These are phyloP conservation scores for Apiotrichum gamsii DNA, from an alignment of 1,284 basidiomycete genomes.

Conservation along the genomic window DNA sequence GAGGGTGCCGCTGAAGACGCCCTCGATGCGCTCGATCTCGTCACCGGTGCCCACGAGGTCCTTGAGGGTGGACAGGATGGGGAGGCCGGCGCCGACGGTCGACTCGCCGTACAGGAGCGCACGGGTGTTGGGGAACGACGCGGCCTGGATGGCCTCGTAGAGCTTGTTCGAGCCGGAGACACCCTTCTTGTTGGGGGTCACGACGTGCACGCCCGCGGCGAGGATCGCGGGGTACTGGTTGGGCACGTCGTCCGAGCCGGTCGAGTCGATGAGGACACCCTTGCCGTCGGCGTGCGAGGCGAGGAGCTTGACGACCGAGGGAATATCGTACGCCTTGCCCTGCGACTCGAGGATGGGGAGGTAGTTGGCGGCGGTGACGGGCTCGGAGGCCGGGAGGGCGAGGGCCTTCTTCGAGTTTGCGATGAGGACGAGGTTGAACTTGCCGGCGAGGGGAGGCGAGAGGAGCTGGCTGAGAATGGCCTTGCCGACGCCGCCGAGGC, in stretches of 20 bases:
- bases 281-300: slow-evolving; percentile 51
- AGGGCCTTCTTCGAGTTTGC: slow-evolving; percentile 67
- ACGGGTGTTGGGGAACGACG: slow-evolving; percentile 53
- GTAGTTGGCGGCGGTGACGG: slow-evolving; percentile 48
- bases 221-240: slow-evolving; percentile 77
- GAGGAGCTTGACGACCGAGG: slow-evolving; percentile 47
- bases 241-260: slow-evolving; percentile 78
- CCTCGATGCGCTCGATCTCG: slow-evolving; percentile 58
- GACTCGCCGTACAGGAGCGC: slow-evolving; percentile 75
- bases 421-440: slow-evolving; percentile 66
- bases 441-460: slow-evolving; percentile 45
- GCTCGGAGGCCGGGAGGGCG: slow-evolving; percentile 51
- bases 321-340: slow-evolving; percentile 46
- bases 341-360: slow-evolving; percentile 42
- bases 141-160: slow-evolving; percentile 63
- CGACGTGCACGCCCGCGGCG: slow-evolving; percentile 70
- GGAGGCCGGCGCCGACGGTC: slow-evolving; percentile 93
- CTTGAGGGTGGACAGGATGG: slow-evolving; percentile 83
- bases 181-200: slow-evolving; percentile 98
- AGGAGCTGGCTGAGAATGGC: slow-evolving; percentile 70
- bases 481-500: slow-evolving; percentile 79
- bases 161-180: slow-evolving; percentile 70
- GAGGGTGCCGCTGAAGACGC: slow-evolving; percentile 77
- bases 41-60: slow-evolving; percentile 90
- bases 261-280: slow-evolving; percentile 88